These are phyloP conservation scores for Thermoascus crustaceus DNA, from an alignment of 2,329 filamentous ascomycete genomes.

Conservation along the genomic window DNA sequence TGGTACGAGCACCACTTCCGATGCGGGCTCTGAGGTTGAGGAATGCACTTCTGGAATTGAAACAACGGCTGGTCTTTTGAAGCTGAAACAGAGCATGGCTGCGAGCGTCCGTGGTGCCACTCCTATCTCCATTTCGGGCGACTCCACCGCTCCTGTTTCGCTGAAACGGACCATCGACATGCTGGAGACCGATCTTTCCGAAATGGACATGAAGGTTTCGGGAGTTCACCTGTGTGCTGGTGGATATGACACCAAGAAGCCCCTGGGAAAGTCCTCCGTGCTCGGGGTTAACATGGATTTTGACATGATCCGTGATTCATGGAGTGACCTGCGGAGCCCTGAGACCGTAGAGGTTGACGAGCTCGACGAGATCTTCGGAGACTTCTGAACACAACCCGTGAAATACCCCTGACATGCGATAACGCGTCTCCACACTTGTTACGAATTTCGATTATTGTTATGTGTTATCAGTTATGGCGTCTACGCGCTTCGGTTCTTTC, in stretches of 20 bases:
- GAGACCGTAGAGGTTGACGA: slow-evolving; percentile 90
- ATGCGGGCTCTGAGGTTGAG: slow-evolving; percentile 23
- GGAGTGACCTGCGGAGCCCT: slow-evolving; percentile 60
- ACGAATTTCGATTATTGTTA: no score
- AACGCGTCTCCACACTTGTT: slow-evolving; percentile 1
- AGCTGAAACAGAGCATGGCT: slow-evolving; percentile 3
- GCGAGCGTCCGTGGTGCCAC: slow-evolving; percentile 5
- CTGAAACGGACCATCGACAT: slow-evolving; percentile 34
- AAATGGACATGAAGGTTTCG: slow-evolving; percentile 30
- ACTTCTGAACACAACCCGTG: slow-evolving; percentile 46
- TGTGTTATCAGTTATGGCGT: no score
- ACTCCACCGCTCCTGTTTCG: slow-evolving; percentile 18
- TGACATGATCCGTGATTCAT: slow-evolving; percentile 41
- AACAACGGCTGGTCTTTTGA: slow-evolving; percentile 3
- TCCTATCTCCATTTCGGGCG: slow-evolving; percentile 2
- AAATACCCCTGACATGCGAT: slow-evolving; percentile 2
- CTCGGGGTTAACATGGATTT: slow-evolving; percentile 19
- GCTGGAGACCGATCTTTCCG: slow-evolving; percentile 29
- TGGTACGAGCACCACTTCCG: slow-evolving; percentile 30
- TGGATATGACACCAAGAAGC: slow-evolving; percentile 39
- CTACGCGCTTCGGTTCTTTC: no score
- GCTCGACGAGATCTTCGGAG: slow-evolving; percentile 77
- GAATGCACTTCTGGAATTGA: slow-evolving; percentile 8
- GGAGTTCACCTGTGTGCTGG: slow-evolving; percentile 23
- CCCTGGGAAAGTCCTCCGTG: slow-evolving; percentile 18